phyloP scores from a whole-genome alignment of 192 early-diverging fungal genomes.

The Mortierella alpina region DNA sequence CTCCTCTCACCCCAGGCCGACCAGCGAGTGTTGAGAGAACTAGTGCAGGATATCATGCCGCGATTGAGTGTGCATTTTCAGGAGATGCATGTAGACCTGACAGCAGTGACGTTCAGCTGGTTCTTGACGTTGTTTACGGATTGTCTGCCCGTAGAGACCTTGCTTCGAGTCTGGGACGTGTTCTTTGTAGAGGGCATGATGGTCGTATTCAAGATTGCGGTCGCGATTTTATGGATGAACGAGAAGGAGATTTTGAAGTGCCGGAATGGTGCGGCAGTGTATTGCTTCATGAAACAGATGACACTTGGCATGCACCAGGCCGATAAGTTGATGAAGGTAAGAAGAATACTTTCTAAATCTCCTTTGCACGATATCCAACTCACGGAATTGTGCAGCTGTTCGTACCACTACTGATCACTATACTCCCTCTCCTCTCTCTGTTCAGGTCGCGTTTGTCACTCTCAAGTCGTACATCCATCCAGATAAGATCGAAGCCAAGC shows the following conservation, averaged over 20 bases:
- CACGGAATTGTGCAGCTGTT: too few relatives aligned
- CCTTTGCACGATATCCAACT: too few relatives aligned
- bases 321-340: slow-evolving; percentile 57
- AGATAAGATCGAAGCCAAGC: slow-evolving; percentile 48
- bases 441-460: slow-evolving; percentile 34
- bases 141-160: slow-evolving; percentile 56
- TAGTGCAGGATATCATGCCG: slow-evolving; percentile 62
- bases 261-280: slow-evolving; percentile 55
- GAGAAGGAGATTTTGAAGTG: slow-evolving; percentile 59
- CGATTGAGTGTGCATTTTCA: slow-evolving; percentile 56
- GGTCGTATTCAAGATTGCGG: slow-evolving; percentile 59
- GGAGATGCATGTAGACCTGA: slow-evolving; percentile 56
- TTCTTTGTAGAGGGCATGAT: slow-evolving; percentile 64
- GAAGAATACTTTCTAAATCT: not conserved
- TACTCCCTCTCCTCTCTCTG: not conserved
- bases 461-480: slow-evolving; percentile 44
- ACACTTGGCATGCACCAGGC: slow-evolving; percentile 48
- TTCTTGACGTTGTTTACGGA: slow-evolving; percentile 66
- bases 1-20: slow-evolving; percentile 62
- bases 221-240: slow-evolving; percentile 61
- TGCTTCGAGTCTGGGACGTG: slow-evolving; percentile 67
- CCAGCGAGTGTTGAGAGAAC: slow-evolving; percentile 63
- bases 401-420: too few relatives aligned
- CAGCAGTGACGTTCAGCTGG: slow-evolving; percentile 67
- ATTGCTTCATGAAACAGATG: slow-evolving; percentile 62